Base-by-base conservation (phyloP, 495 filamentous ascomycete genomes). In the Cercophora sp. region DNA sequence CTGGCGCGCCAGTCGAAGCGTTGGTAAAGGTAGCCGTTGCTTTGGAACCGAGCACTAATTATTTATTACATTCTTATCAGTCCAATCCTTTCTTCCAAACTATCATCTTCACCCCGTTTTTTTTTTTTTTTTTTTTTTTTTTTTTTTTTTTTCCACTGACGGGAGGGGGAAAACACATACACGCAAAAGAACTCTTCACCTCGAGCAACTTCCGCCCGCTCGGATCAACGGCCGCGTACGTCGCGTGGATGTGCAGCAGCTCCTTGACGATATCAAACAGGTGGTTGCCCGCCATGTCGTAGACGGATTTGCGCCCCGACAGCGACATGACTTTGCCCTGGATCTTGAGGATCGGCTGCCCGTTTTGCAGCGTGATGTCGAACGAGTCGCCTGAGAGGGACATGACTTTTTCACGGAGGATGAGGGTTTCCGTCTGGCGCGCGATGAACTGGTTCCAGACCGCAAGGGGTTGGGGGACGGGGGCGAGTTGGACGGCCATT, bases 341-440 rank as follows among this genome's bases (percentile, higher is more conserved):
- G 10, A 85, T 74, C 51, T 77, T 72, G 45, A 85, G 63, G 36
- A 82, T 52, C 5, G 70, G 66, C 15, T 69, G 57, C 6, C 79
- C 79, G 40, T 61, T 70, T 4, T 65, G 58, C 0, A 69, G 58
- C 39, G 72, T 72, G 60, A 83, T 71, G 50, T 77, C 72, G 63
- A 84, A 84, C 62, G 69, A 77, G 68, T 84, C 79, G 19, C 77
- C 75, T 5, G 55, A 47, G 3, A 57, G 55, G 15, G 79, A 81
- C 40, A 79, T 54, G 4, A 81, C 62, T 42, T 79, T 78, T 53
- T 85, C 81, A 55, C 73, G 79, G 29, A 85, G 59, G 4, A 78
- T 52, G 5, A 85, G 53, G 1, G 72, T 75, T 47, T 79, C 72
- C 29, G 68, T 58, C 39, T 76, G 64, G 10, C 43, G 62, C 5